Evolutionary conservation across 768 basidiomycete genomes (phyloP).

Genomic region (Hericium rajendrae): DNA sequence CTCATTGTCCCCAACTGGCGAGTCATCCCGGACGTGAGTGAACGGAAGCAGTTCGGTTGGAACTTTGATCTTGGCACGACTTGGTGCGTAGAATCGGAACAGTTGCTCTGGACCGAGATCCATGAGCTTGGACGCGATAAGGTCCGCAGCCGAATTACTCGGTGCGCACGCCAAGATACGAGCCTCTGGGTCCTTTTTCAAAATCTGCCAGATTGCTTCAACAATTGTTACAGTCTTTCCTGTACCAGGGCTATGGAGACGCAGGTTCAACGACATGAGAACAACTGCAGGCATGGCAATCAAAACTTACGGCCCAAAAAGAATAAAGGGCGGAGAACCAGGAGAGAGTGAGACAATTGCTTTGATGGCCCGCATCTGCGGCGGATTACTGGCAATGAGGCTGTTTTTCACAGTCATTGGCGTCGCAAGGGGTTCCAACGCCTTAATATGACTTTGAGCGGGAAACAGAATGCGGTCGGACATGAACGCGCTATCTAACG

Average conservation of each 20-base stretch:
- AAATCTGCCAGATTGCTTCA: slow-evolving; percentile 51
- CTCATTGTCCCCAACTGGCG: no score
- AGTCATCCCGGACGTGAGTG: slow-evolving; percentile 18
- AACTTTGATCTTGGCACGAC: slow-evolving; percentile 31
- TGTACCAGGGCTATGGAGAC: slow-evolving; percentile 41
- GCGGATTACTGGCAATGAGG: slow-evolving; percentile 30
- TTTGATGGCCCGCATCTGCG: slow-evolving; percentile 42
- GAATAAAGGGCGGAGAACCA: slow-evolving; percentile 41
- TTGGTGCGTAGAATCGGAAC: slow-evolving; percentile 51
- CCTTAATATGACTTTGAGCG: neutral
- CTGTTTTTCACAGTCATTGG: slow-evolving; percentile 20
- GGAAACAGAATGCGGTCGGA: slow-evolving; percentile 40
- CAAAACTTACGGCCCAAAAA: slow-evolving; percentile 53
- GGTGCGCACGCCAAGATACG: slow-evolving; percentile 58
- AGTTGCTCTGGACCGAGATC: slow-evolving; percentile 27
- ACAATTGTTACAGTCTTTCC: slow-evolving; percentile 62
- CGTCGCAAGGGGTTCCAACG: neutral
- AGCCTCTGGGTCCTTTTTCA: slow-evolving; percentile 29
- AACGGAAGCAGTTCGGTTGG: slow-evolving; percentile 30
- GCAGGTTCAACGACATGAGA: neutral
- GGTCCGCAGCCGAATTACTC: slow-evolving; percentile 58
- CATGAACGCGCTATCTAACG: slow-evolving; percentile 28
- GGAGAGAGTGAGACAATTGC: slow-evolving; percentile 31
- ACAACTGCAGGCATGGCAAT: neutral
- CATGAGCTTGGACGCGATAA: slow-evolving; percentile 36